Base-by-base conservation (phyloP, 2,329 filamentous ascomycete species). In the Parascedosporium putredinis region DNA sequence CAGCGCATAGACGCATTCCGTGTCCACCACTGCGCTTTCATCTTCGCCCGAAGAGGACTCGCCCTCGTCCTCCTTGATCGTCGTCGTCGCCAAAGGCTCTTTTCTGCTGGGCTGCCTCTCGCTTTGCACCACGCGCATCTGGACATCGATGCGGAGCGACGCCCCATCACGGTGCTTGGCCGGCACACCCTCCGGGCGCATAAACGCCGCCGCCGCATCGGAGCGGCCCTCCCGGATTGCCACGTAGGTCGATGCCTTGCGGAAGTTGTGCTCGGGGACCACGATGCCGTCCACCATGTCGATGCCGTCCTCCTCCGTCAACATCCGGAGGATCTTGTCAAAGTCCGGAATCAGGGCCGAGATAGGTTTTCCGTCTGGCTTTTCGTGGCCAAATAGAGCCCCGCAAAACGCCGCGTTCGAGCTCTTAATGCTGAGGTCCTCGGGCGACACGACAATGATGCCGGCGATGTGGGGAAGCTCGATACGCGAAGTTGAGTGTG, bases 391-490 rank as follows among this genome's bases (percentile, higher is more conserved):
- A 63, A 98, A 98, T 2, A 98, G 73, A 0, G 90, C 88, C 5
- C 88, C 86, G 6, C 88, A 94, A 61, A 98, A 97, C 18, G 94
- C 91, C 3, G 88, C 87, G 64, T 98, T 98, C 7, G 90, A 93
- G 67, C 90, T 96, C 61, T 86, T 86, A 58, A 98, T 86, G 46
- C 80, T 79, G 55, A 97, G 74, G 1, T 77, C 81, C 25, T 81
- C 71, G 1, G 91, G 84, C n/a, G 86, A 84, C 10, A 98, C 74
- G 7, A 98, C 90, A 60, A 98, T 83, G 59, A 98, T 96, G 45
- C 93, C 93, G 50, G 93, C 93, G 66, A 98, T 96, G 62, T 98
- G 91, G 14, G 93, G 93, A 56, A 95, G 61, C 89, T 95, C 14
- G 91, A 95, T 40, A 98, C 79, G 47, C 88, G 82, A 55, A 98